A percentile compares a stretch with the other conserved stretches of the same genome.
These are phyloP conservation scores for Pythium aquatile DNA, from an alignment of 352 stramenopile species.

Conservation along the genomic window DNA sequence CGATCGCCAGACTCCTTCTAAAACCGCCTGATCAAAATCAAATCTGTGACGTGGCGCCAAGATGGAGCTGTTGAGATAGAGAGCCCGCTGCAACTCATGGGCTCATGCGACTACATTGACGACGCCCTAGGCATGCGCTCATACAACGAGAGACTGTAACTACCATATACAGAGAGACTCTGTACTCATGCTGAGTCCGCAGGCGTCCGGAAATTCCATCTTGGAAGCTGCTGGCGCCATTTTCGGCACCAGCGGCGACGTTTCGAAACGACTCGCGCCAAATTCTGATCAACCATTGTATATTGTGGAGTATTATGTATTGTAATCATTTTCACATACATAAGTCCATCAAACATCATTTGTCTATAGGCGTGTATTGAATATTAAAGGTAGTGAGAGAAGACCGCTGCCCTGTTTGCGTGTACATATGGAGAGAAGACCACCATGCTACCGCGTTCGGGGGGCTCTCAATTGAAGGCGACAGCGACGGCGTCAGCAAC, in stretches of 20 bases:
- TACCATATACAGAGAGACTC: not conserved
- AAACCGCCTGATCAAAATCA: not conserved
- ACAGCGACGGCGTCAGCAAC: slow-evolving; percentile 1
- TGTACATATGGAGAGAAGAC: not conserved
- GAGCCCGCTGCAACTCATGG: not conserved
- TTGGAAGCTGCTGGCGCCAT: not conserved
- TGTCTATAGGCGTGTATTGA: not conserved
- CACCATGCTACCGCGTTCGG: not conserved
- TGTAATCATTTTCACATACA: no score
- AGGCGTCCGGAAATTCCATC: not conserved
- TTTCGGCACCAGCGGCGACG: slow-evolving; percentile 2
- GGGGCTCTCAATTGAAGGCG: not conserved
- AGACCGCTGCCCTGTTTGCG: no score
- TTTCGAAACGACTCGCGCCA: slow-evolving; percentile 24
- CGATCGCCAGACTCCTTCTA: not conserved
- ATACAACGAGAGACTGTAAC: no score
- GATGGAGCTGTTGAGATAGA: not conserved
- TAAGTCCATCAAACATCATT: no score
- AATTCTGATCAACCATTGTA: not conserved
- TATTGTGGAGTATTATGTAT: not conserved
- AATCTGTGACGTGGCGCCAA: slow-evolving; percentile 1
- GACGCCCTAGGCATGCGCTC: not conserved
- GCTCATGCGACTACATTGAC: not conserved
- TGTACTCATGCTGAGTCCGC: not conserved
- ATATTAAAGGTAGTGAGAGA: not conserved